Percentiles rank a stretch among this genome's conserved stretches.
phyloP scores from a whole-genome alignment of 495 filamentous ascomycete species.

The Haplographium delicatum region DNA sequence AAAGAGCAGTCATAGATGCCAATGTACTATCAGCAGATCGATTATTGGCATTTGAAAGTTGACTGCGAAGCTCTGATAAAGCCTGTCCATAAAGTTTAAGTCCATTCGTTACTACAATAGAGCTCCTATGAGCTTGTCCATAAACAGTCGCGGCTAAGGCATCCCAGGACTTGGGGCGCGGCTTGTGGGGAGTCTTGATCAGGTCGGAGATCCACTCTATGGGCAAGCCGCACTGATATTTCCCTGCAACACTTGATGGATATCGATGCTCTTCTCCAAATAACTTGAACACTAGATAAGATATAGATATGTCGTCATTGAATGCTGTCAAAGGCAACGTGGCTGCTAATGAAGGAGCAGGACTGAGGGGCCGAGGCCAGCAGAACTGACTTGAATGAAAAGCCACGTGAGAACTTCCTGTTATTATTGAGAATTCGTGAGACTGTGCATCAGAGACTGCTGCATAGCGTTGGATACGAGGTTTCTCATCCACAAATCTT shows the following conservation, averaged over 20 bases:
- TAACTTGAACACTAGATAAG: background rate
- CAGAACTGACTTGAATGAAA: background rate
- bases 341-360: background rate
- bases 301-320: constrained; percentile 3
- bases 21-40: background rate
- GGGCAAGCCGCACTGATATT: background rate
- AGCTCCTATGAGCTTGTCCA: background rate
- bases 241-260: background rate
- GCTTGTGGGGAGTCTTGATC: background rate
- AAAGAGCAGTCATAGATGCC: constrained; percentile 3
- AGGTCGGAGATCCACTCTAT: constrained; percentile 7
- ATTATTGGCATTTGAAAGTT: background rate
- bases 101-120: background rate
- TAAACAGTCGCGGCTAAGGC: constrained; percentile 1
- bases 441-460: background rate
- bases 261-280: background rate
- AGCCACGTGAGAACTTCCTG: background rate
- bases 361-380: background rate
- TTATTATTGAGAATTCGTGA: no score
- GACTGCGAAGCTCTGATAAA: background rate
- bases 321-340: background rate
- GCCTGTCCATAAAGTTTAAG: background rate
- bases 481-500: constrained; percentile 5
- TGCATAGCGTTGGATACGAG: background rate
- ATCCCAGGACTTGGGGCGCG: constrained; percentile 1